Conservation (phyloP, 257 asterid genomes). For the Cynanchum wilfordii region DNA sequence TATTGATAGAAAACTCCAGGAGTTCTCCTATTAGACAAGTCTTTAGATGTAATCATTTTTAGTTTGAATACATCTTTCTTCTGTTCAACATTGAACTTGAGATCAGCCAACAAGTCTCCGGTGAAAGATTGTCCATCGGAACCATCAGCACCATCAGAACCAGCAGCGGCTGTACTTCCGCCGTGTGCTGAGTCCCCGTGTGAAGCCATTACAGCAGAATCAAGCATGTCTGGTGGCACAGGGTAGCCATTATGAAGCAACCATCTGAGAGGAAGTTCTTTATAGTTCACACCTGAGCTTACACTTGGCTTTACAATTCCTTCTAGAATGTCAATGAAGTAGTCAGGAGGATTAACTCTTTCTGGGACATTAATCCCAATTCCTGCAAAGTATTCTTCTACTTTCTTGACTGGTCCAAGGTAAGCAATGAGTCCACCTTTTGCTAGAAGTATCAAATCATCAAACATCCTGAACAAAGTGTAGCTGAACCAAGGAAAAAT, state of each 20-base stretch:
- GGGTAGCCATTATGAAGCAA: conserved; percentile 97
- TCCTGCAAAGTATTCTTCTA: conserved; percentile 87
- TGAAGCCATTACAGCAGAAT: conserved; percentile 52
- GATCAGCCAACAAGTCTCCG: conserved; percentile 76
- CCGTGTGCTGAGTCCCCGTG: conserved; percentile 53
- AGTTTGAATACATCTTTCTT: conserved; percentile 54
- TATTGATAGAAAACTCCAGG: conserved; percentile 54
- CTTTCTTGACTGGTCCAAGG: conserved; percentile 94
- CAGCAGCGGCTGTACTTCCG: conserved; percentile 33
- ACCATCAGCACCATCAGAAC: conserved; percentile 36
- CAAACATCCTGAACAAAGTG: conserved; percentile 95
- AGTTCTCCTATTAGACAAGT: conserved; percentile 60
- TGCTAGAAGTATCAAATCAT: conserved; percentile 91
- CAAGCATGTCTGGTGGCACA: conserved; percentile 89
- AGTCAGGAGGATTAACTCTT: conserved; percentile 94
- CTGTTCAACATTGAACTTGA: conserved; percentile 56
- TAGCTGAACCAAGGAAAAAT: conserved; percentile 54
- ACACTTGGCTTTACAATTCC: conserved; percentile 65
- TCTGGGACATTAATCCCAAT: conserved; percentile 85
- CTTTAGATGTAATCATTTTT: conserved; percentile 47
- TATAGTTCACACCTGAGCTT: conserved; percentile 50
- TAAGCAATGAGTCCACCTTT: conserved; percentile 97
- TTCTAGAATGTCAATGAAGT: conserved; percentile 88
- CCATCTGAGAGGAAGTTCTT: conserved; percentile 97
- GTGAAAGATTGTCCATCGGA: conserved; percentile 48